Conservation (phyloP, 805 yeast species). For the Wickerhamiella musiphila region DNA sequence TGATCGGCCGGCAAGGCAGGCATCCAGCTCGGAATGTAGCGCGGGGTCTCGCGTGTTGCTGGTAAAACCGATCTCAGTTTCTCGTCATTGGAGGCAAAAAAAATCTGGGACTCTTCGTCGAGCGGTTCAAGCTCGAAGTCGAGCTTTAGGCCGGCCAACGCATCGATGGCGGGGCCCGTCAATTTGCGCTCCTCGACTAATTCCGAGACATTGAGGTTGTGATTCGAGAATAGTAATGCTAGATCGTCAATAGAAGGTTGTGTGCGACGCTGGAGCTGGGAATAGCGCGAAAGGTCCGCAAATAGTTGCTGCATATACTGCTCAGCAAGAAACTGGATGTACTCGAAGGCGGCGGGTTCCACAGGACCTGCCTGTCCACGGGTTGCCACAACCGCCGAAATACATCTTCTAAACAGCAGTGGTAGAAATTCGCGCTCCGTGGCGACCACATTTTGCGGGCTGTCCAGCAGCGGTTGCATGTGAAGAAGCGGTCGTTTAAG, state of each 20-base stretch:
- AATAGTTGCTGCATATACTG: conserved; percentile 15
- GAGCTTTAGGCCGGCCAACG: conserved; percentile 15
- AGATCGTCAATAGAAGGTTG: conserved; percentile 21
- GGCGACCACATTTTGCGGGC: conserved; percentile 5
- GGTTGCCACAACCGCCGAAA: conserved; percentile 13
- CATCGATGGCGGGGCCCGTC: conserved; percentile 10
- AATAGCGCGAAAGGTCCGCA: conserved; percentile 14
- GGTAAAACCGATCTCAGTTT: conserved; percentile 41
- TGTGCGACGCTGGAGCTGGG: conserved; percentile 21
- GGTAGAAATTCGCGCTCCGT: conserved; percentile 13
- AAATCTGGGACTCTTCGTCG: conserved; percentile 30
- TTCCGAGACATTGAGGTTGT: conserved; percentile 18
- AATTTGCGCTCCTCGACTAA: conserved; percentile 16
- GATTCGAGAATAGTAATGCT: conserved; percentile 17
- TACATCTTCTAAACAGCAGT: conserved; percentile 15
- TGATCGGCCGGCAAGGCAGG: conserved; percentile 91
- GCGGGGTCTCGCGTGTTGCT: conserved; percentile 25
- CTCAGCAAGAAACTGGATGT: conserved; percentile 20
- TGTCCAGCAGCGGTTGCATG: too few relatives aligned
- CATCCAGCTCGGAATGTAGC: conserved; percentile 53
- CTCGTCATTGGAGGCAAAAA: conserved; percentile 35
- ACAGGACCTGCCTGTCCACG: conserved; percentile 9
- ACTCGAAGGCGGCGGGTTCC: conserved; percentile 17
- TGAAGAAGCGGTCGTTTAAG: too few relatives aligned
- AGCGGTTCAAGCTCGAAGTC: conserved; percentile 21